Evolutionary conservation across 2,329 filamentous ascomycete genomes (phyloP).

Genomic region (Gliomastix tumulicola): DNA sequence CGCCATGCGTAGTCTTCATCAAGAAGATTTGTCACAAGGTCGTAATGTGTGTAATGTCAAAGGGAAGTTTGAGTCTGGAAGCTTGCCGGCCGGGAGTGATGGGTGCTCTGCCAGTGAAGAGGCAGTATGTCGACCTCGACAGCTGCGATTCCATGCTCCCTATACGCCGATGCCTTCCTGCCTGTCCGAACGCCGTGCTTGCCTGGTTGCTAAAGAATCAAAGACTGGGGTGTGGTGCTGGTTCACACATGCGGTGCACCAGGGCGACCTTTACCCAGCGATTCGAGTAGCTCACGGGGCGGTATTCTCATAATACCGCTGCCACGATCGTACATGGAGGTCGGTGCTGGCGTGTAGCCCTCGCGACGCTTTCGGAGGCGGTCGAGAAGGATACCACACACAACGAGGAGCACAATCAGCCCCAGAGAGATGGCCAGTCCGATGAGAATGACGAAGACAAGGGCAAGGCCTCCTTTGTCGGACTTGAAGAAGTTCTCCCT

Average conservation of each 20-base stretch:
- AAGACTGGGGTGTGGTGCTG: too few relatives aligned
- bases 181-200: too few relatives aligned
- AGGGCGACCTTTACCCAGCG: conserved; percentile 38
- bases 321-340: conserved; percentile 53
- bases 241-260: conserved; percentile 44
- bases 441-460: conserved; percentile 76
- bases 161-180: too few relatives aligned
- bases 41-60: too few relatives aligned
- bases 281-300: conserved; percentile 52
- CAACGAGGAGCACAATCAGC: conserved; percentile 70
- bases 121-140: too few relatives aligned
- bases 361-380: conserved; percentile 69
- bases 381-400: conserved; percentile 68
- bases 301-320: conserved; percentile 54
- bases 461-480: conserved; percentile 49
- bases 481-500: conserved; percentile 68
- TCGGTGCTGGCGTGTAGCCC: conserved; percentile 73
- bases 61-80: too few relatives aligned
- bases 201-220: too few relatives aligned
- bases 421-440: conserved; percentile 71
- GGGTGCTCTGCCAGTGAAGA: too few relatives aligned
- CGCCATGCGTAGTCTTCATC: too few relatives aligned
- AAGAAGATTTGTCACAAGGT: too few relatives aligned
- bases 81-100: too few relatives aligned
- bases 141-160: too few relatives aligned